A percentile compares a stretch with the other conserved stretches of the same genome.
Evolutionary conservation across 192 early-diverging fungal genomes (phyloP).

Genomic region (Coemansia sp.): DNA sequence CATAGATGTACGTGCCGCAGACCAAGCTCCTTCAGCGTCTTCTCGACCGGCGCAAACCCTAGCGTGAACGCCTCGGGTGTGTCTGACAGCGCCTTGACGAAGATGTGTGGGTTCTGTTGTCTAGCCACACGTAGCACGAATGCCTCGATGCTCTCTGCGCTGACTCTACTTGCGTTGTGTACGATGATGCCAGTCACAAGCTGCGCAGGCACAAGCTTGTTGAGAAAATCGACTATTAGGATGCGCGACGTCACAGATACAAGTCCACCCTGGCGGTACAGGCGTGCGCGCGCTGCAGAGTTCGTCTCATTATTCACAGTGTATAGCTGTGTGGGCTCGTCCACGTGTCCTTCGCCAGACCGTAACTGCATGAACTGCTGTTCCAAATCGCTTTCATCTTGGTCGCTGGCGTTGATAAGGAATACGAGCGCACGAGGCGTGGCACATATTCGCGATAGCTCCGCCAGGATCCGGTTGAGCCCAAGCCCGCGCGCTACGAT

Average conservation of each 20-base stretch:
- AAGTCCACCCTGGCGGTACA: constrained; percentile 83
- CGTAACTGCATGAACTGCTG: constrained; percentile 55
- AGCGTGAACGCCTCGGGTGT: constrained; percentile 74
- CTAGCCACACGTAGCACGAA: constrained; percentile 84
- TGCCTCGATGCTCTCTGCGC: constrained; percentile 79
- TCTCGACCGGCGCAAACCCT: constrained; percentile 87
- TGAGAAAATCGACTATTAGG: constrained; percentile 87
- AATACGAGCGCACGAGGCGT: constrained; percentile 74
- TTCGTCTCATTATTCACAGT: constrained; percentile 34
- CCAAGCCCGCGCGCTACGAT: constrained; percentile 80
- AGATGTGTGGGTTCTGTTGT: constrained; percentile 76
- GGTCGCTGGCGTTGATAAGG: constrained; percentile 67
- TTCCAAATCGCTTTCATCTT: constrained; percentile 58
- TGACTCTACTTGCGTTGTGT: constrained; percentile 80
- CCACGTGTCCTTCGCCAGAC: constrained; percentile 34
- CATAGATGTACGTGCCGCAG: constrained; percentile 82
- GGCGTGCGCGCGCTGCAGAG: constrained; percentile 34
- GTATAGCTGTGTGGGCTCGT: constrained; percentile 18
- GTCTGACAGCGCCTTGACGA: constrained; percentile 95
- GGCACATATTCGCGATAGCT: constrained; percentile 69
- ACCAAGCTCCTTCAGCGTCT: constrained; percentile 76
- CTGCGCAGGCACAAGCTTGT: constrained; percentile 69
- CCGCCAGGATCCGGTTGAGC: constrained; percentile 65
- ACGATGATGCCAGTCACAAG: constrained; percentile 83
- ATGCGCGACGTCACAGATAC: constrained; percentile 86